These are phyloP conservation scores for Smallanthus sonchifolius DNA, from an alignment of 129 eudicot species.

Conservation along the genomic window DNA sequence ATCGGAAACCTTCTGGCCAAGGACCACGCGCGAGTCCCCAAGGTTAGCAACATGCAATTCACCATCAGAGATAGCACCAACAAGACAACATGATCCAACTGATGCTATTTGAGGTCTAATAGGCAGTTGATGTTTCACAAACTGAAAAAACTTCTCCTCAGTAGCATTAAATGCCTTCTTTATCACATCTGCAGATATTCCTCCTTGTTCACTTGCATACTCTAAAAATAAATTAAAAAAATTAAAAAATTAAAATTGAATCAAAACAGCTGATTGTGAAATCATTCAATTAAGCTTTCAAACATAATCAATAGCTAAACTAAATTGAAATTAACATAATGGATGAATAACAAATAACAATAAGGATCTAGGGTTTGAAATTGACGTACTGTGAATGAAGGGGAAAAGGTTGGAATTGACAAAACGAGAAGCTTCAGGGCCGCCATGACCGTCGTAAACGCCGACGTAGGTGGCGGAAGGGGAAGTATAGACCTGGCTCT, in stretches of 20 bases:
- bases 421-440: conserved; percentile 88
- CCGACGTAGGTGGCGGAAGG: conserved; percentile 87
- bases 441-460: conserved; percentile 95
- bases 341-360: background rate
- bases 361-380: conserved; percentile 9
- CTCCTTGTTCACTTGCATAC: conserved; percentile 79
- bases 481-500: conserved; percentile 72
- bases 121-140: conserved; percentile 61
- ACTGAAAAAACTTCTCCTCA: conserved; percentile 70
- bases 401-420: conserved; percentile 71
- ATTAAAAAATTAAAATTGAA: background rate
- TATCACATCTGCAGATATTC: conserved; percentile 78
- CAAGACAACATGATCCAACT: conserved; percentile 90
- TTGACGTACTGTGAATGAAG: conserved; percentile 54
- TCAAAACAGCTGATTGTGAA: conserved; percentile 6
- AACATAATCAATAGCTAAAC: background rate
- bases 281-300: background rate
- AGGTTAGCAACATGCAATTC: conserved; percentile 84
- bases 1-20: conserved; percentile 55
- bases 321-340: background rate
- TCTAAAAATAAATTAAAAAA: conserved; percentile 32
- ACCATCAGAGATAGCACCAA: conserved; percentile 79
- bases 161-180: conserved; percentile 86
- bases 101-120: conserved; percentile 76
- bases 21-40: conserved; percentile 93